Conservation (phyloP, 1,139 yeast species). For the Lodderomyces theae region DNA sequence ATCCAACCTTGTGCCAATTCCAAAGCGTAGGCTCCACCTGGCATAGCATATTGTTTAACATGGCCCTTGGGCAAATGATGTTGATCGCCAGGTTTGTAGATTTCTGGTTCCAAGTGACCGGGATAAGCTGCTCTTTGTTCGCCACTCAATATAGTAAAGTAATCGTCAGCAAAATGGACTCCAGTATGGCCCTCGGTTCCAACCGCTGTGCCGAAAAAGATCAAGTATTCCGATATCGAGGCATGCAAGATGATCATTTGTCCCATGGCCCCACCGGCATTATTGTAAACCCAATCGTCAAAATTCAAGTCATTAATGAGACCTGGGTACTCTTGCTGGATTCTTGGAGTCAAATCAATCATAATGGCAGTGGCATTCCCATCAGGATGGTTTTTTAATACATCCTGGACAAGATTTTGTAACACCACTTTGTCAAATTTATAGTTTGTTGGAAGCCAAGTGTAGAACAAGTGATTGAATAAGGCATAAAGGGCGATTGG, state of each 20-base stretch:
- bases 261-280: constrained; percentile 99
- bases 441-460: constrained; percentile 70
- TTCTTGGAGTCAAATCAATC: constrained; percentile 54
- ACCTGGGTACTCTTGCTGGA: constrained; percentile 61
- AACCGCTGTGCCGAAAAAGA: constrained; percentile 80
- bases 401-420: constrained; percentile 48
- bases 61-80: constrained; percentile 75
- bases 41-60: constrained; percentile 84
- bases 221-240: constrained; percentile 88
- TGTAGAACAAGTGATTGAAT: constrained; percentile 45
- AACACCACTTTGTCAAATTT: constrained; percentile 53
- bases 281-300: constrained; percentile 92
- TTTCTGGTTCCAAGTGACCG: constrained; percentile 57
- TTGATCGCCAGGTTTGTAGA: constrained; percentile 76
- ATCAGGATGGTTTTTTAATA: constrained; percentile 51
- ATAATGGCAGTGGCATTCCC: constrained; percentile 63
- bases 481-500: constrained; percentile 27
- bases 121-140: constrained; percentile 71
- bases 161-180: constrained; percentile 93
- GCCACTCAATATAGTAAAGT: constrained; percentile 85
- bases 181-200: constrained; percentile 98
- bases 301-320: constrained; percentile 64
- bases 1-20: constrained; percentile 99
- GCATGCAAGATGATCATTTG: constrained; percentile 94
- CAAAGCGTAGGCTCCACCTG: constrained; percentile 76